Evolutionary conservation across 768 basidiomycete species (phyloP).

Genomic region (Pisolithus orientalis): DNA sequence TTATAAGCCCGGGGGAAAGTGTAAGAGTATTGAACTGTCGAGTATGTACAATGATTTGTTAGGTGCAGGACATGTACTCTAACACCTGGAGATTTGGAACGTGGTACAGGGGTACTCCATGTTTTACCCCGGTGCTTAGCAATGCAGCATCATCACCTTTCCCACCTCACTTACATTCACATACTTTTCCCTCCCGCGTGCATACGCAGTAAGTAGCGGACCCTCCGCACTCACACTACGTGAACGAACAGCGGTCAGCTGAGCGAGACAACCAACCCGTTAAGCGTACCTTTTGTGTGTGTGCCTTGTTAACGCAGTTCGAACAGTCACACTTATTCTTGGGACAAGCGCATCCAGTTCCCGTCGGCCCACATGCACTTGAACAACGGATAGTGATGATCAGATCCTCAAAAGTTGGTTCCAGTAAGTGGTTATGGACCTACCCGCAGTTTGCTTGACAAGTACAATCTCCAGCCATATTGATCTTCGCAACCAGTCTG

Average conservation of each 20-base stretch:
- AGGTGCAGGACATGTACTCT: too few relatives aligned
- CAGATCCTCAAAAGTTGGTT: background rate
- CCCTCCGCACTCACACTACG: conserved; percentile 19
- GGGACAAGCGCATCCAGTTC: conserved; percentile 26
- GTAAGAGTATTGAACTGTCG: background rate
- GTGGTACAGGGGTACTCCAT: background rate
- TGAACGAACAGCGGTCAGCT: background rate
- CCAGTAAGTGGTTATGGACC: conserved; percentile 1
- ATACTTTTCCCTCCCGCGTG: conserved; percentile 7
- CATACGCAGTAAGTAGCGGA: conserved; percentile 13
- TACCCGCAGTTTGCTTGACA: conserved; percentile 26
- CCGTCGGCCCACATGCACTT: conserved; percentile 27
- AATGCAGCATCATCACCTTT: background rate
- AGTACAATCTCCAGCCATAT: conserved; percentile 22
- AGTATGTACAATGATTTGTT: background rate
- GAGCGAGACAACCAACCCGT: background rate
- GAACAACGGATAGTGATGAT: background rate
- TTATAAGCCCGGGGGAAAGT: background rate
- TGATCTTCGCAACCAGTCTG: background rate
- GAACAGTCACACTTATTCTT: conserved; percentile 26
- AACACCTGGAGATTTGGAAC: too few relatives aligned
- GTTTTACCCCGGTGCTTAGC: background rate
- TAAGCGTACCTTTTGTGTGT: conserved; percentile 15
- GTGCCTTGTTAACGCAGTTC: conserved; percentile 24
- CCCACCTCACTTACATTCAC: conserved; percentile 9